Evolutionary conservation across 306 rosid genomes (phyloP).

Genomic region (Purshia tridentata): DNA sequence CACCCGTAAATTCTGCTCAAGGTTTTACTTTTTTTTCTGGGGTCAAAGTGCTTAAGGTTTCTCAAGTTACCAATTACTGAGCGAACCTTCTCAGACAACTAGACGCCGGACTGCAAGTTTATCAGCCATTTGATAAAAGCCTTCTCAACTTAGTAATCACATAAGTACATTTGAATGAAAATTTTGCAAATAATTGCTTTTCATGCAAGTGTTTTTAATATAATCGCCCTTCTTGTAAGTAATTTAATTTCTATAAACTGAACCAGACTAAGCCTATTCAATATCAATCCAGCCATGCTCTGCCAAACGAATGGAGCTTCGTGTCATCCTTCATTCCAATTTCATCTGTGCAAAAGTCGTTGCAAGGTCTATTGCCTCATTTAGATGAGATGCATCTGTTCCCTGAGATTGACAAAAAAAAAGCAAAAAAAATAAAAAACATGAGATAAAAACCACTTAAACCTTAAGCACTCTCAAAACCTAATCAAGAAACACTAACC

Average conservation of each 20-base stretch:
- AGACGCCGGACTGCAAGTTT: no score
- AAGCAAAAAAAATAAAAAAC: no score
- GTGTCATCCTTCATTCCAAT: conserved; percentile 39
- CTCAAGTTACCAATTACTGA: no score
- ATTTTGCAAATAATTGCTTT: background rate
- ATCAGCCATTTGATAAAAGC: background rate
- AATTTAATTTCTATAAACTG: background rate
- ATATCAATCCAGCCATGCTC: no score
- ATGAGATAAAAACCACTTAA: no score
- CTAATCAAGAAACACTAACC: conserved; percentile 48
- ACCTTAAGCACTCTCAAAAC: no score
- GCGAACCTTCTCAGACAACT: no score
- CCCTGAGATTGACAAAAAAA: conserved; percentile 53
- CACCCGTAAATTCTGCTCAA: no score
- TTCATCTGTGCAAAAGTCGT: conserved; percentile 65
- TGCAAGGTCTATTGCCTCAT: conserved; percentile 78
- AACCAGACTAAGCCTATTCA: background rate
- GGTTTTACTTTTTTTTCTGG: no score
- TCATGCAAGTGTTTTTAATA: background rate
- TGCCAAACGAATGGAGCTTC: background rate
- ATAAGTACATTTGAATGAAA: background rate
- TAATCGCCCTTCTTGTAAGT: background rate
- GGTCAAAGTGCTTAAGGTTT: no score
- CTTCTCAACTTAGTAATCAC: background rate
- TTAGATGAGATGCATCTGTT: conserved; percentile 65